These are phyloP conservation scores for Apostasia shenzhenica DNA, from an alignment of 106 monocot genomes.

Conservation along the genomic window DNA sequence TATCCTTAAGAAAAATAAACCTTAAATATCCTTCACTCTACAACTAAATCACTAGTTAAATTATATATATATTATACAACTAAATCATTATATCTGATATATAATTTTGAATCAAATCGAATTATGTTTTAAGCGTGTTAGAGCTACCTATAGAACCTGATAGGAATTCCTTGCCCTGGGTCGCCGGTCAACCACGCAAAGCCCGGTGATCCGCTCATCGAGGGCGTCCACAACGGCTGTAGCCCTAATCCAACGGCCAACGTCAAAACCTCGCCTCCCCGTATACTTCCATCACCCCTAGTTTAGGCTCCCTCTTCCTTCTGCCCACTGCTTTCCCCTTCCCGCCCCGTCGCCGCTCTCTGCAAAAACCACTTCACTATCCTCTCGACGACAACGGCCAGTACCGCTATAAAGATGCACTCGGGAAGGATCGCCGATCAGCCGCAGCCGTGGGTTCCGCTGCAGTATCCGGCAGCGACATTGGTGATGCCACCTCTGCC, in stretches of 20 bases:
- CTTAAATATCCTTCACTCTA: no score
- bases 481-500: slow-evolving; percentile 24
- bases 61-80: no score
- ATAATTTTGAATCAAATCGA: no score
- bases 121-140: no score
- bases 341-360: not conserved
- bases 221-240: not conserved
- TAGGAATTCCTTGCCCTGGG: no score
- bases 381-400: not conserved
- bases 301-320: not conserved
- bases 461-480: slow-evolving; percentile 31
- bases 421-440: not conserved
- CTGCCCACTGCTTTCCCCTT: not conserved
- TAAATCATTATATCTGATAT: no score
- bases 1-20: no score
- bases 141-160: no score
- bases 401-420: not conserved
- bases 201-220: slow-evolving; percentile 1
- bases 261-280: not conserved
- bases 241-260: slow-evolving; percentile 2
- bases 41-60: no score
- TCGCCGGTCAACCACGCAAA: not conserved
- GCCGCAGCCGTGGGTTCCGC: slow-evolving; percentile 35
- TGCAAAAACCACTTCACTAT: not conserved
- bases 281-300: no score